A percentile compares a stretch with the other conserved stretches of the same genome.
These are phyloP conservation scores for Aureobasidium musti DNA, from an alignment of 2,329 filamentous ascomycete genomes.

Conservation along the genomic window DNA sequence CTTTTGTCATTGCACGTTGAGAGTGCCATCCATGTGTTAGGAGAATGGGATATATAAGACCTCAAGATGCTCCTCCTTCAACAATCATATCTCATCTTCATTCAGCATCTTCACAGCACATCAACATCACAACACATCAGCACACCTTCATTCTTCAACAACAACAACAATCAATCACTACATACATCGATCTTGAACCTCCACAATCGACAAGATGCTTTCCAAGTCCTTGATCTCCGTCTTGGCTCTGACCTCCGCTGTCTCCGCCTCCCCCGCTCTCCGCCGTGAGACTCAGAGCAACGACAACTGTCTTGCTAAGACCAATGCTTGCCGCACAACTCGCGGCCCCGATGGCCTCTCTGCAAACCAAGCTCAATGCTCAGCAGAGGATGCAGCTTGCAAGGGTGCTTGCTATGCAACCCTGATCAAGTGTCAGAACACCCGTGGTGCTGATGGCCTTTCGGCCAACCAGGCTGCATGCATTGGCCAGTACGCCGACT, in stretches of 20 bases:
- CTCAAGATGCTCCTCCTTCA: background rate
- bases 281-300: background rate
- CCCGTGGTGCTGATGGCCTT: background rate
- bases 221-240: conserved; percentile 11
- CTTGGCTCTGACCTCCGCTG: conserved; percentile 21
- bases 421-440: background rate
- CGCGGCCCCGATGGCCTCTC: background rate
- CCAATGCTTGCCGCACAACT: background rate
- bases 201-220: conserved; percentile 14
- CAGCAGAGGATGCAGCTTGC: background rate
- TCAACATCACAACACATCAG: background rate
- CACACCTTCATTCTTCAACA: too few species aligned
- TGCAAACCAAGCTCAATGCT: conserved; percentile 11
- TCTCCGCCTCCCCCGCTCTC: conserved; percentile 20
- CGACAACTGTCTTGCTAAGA: background rate
- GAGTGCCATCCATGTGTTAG: background rate
- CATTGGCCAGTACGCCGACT: conserved; percentile 3
- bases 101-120: conserved; percentile 1
- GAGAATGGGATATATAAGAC: conserved; percentile 10
- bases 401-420: background rate
- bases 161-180: too few species aligned
- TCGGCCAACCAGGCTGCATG: conserved; percentile 22
- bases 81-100: conserved; percentile 9
- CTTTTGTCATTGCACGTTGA: conserved; percentile 1
- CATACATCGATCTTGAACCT: background rate